phyloP scores from a whole-genome alignment of 2,329 filamentous ascomycete species.

The Cordyceps farinosa region DNA sequence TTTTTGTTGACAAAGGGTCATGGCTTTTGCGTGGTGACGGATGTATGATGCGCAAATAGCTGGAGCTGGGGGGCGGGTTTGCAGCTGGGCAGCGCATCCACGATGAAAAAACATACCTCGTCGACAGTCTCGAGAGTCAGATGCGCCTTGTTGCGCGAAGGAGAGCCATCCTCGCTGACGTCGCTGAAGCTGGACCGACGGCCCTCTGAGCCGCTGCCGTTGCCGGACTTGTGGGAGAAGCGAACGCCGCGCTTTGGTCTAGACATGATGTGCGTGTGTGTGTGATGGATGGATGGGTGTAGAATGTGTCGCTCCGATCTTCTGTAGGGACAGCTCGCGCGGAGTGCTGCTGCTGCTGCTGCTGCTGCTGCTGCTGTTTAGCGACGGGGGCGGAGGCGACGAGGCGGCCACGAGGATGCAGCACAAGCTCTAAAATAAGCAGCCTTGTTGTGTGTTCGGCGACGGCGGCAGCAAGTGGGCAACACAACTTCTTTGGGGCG shows the following conservation, averaged over 20 bases:
- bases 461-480: background rate
- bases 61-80: background rate
- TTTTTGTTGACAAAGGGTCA: constrained; percentile 20
- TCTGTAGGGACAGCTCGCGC: background rate
- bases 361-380: background rate
- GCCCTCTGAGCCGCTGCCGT: constrained; percentile 47
- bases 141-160: constrained; percentile 28
- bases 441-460: background rate
- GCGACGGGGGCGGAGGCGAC: background rate
- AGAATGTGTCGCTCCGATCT: background rate
- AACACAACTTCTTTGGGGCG: background rate
- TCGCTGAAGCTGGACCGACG: constrained; percentile 70
- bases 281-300: background rate
- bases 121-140: constrained; percentile 32
- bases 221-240: constrained; percentile 50
- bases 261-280: constrained; percentile 27
- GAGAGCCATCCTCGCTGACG: constrained; percentile 53
- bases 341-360: background rate
- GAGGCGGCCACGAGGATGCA: constrained; percentile 7
- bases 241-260: constrained; percentile 50
- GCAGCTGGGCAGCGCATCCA: background rate
- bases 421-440: background rate
- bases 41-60: background rate
- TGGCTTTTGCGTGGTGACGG: too few species aligned
- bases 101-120: constrained; percentile 28